Evolutionary conservation across 352 stramenopile genomes (phyloP).

Genomic region (Phytophthora citricola): DNA sequence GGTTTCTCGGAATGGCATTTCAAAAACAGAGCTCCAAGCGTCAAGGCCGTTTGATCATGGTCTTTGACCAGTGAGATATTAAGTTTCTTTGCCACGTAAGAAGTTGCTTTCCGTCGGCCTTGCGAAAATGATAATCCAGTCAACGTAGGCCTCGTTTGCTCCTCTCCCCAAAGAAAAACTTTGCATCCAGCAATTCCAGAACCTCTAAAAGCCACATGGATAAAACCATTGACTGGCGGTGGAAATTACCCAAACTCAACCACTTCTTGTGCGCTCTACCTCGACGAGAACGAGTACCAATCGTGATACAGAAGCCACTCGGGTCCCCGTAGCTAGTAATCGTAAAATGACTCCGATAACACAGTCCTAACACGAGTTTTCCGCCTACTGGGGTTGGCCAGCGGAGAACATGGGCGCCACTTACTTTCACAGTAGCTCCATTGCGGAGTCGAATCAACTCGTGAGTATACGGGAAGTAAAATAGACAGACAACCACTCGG

Average conservation of each 20-base stretch:
- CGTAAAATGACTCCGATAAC: conserved; percentile 41
- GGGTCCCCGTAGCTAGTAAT: conserved; percentile 22
- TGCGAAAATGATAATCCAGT: conserved; percentile 30
- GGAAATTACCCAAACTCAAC: conserved; percentile 37
- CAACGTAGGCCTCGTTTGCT: not conserved
- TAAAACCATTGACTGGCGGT: conserved; percentile 32
- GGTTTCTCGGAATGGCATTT: conserved; percentile 31
- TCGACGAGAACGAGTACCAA: conserved; percentile 16
- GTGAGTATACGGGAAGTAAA: conserved; percentile 44
- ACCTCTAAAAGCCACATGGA: conserved; percentile 49
- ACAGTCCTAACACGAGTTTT: conserved; percentile 46
- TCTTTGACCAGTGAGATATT: not conserved
- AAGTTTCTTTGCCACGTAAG: conserved; percentile 32
- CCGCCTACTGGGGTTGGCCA: conserved; percentile 37
- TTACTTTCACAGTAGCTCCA: conserved; percentile 32
- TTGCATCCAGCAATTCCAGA: conserved; percentile 42
- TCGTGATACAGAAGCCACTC: conserved; percentile 21
- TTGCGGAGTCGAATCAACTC: conserved; percentile 40
- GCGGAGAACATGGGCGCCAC: conserved; percentile 40
- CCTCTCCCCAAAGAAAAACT: conserved; percentile 50
- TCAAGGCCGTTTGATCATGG: conserved; percentile 16
- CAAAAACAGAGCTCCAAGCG: conserved; percentile 52
- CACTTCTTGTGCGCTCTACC: conserved; percentile 33
- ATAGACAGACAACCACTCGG: conserved; percentile 44
- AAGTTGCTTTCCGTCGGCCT: conserved; percentile 36